Evolutionary conservation across 2,329 filamentous ascomycete genomes (phyloP).

Genomic region (Diaporthe citrichinensis): DNA sequence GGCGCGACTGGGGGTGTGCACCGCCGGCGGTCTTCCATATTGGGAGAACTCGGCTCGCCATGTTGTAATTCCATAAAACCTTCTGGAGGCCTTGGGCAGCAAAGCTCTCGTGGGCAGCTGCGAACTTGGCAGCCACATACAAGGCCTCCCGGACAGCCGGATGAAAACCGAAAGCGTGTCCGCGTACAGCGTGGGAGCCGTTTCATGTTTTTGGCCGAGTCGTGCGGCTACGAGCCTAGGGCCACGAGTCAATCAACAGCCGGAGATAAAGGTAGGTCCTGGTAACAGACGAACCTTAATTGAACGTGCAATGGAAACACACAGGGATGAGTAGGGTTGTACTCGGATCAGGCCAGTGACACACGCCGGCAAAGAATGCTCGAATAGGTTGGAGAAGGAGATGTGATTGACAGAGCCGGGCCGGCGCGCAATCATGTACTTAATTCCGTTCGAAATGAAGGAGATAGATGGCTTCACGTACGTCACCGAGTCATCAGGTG

Average conservation of each 20-base stretch:
- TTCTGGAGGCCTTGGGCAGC: constrained; percentile 21
- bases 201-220: constrained; percentile 32
- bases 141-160: constrained; percentile 14
- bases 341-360: constrained; percentile 1
- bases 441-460: not conserved
- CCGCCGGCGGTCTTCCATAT: not conserved
- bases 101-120: constrained; percentile 13
- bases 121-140: constrained; percentile 20
- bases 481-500: constrained; percentile 12
- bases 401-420: constrained; percentile 12
- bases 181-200: constrained; percentile 2
- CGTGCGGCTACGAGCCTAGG: constrained; percentile 23
- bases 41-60: constrained; percentile 6
- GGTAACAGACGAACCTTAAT: constrained; percentile 24
- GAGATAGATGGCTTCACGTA: not conserved
- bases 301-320: constrained; percentile 28
- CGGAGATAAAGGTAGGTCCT: constrained; percentile 20
- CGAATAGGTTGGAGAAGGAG: not conserved
- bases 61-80: constrained; percentile 12
- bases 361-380: not conserved
- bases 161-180: constrained; percentile 3
- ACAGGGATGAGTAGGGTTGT: constrained; percentile 14
- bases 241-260: constrained; percentile 29
- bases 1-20: not conserved
- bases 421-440: not conserved